Conservation (phyloP, 495 filamentous ascomycete species). For the Talaromyces borbonicus region DNA sequence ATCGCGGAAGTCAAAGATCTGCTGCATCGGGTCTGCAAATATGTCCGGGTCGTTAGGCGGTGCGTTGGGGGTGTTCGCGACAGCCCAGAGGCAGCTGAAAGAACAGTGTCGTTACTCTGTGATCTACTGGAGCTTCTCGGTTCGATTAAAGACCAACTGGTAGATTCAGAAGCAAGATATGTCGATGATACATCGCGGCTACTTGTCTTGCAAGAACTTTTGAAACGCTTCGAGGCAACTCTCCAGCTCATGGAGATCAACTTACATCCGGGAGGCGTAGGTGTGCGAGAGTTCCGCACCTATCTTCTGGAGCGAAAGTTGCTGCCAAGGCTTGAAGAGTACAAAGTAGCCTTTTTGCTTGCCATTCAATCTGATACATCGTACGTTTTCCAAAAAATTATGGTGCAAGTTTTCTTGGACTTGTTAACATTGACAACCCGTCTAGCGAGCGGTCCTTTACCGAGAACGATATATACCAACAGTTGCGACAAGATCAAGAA, state of each 20-base stretch:
- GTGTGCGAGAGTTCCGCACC: conserved; percentile 19
- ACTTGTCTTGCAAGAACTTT: conserved; percentile 13
- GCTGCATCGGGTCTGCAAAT: conserved; percentile 11
- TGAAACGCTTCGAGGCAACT: conserved; percentile 14
- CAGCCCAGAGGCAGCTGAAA: conserved; percentile 13
- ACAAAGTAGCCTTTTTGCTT: conserved; percentile 20
- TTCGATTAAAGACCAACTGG: conserved; percentile 19
- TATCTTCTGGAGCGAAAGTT: conserved; percentile 19
- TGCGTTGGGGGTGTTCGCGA: conserved; percentile 15
- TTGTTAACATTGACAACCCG: not conserved
- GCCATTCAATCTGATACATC: conserved; percentile 21
- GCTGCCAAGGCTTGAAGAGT: conserved; percentile 22
- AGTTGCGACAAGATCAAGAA: conserved; percentile 13
- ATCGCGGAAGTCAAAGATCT: conserved; percentile 9
- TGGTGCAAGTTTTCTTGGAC: not conserved
- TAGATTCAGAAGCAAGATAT: conserved; percentile 20
- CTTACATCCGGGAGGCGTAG: conserved; percentile 26
- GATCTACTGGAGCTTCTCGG: conserved; percentile 18
- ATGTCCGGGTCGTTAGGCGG: conserved; percentile 14
- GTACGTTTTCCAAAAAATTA: conserved; percentile 8
- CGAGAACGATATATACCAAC: conserved; percentile 12
- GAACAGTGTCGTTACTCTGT: conserved; percentile 11
- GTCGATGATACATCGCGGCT: conserved; percentile 15
- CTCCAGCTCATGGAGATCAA: conserved; percentile 21
- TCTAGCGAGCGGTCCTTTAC: conserved; percentile 14